These are phyloP conservation scores for Tetrahymena elliotti DNA, from an alignment of 73 alveolate genomes.

Conservation along the genomic window DNA sequence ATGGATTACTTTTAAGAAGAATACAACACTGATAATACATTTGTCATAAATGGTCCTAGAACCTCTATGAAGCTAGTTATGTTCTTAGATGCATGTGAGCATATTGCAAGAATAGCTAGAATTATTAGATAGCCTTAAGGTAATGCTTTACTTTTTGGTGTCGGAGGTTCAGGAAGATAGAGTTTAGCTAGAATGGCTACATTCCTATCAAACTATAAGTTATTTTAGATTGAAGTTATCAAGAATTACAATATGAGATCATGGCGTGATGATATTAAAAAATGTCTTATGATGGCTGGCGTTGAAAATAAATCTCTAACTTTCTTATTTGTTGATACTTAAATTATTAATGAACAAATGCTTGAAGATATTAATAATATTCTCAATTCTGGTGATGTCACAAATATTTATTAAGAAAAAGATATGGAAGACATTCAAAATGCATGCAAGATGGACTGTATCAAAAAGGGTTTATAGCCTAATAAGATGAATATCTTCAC, in stretches of 20 bases:
- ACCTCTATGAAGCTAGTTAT: constrained; percentile 94
- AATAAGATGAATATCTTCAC: constrained; percentile 58
- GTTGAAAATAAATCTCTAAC: constrained; percentile 50
- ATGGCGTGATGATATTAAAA: constrained; percentile 75
- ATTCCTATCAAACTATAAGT: constrained; percentile 55
- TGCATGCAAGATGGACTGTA: constrained; percentile 65
- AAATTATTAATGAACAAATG: constrained; percentile 67
- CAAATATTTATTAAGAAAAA: constrained; percentile 87
- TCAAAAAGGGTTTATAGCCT: constrained; percentile 54
- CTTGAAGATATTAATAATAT: constrained; percentile 80
- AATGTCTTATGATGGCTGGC: constrained; percentile 59
- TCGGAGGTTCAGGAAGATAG: constrained; percentile 82
- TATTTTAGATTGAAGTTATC: constrained; percentile 58
- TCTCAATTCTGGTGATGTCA: constrained; percentile 92
- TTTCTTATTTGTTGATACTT: constrained; percentile 70
- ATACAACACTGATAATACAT: constrained; percentile 77
- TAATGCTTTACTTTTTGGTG: constrained; percentile 97
- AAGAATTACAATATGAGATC: constrained; percentile 60
- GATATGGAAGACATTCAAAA: constrained; percentile 79
- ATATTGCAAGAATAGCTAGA: constrained; percentile 97
- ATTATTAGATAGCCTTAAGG: constrained; percentile 98
- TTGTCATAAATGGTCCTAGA: constrained; percentile 40
- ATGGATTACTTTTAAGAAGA: constrained; percentile 80
- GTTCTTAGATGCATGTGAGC: constrained; percentile 99
- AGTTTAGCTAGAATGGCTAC: constrained; percentile 62